Base-by-base conservation (phyloP, 2,329 filamentous ascomycete species). In the Nigrospora sphaerica region DNA sequence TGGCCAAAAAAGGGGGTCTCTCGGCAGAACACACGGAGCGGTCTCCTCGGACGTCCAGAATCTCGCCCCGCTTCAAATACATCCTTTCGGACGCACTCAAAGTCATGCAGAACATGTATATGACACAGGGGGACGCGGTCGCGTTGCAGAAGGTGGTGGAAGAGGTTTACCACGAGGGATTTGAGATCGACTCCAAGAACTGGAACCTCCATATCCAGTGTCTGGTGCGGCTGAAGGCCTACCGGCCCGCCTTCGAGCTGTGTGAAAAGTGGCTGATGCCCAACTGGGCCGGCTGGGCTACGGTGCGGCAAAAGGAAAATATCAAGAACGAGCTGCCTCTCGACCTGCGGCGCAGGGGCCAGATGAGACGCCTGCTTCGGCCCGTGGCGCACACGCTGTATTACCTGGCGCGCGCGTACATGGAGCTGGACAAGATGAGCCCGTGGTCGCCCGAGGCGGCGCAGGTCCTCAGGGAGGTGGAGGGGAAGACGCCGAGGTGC, bases 201-300 rank as follows among this genome's bases (percentile, higher is more conserved):
- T 95, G 89, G 89, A 93, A 95, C 61, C 73, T 78, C 43, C 83
- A 87, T 52, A 75, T 95, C 46, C 80, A 85, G 56, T 66, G 75
- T 43, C 78, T 96, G 28, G 79, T 81, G 19, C 69, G 73, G 13
- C 72, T 81, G 45, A 74, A 76, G 39, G 72, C 76, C 39, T 75
- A 77, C 56, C 66, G 79, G 41, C 73, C 84, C 17, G 90, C 90
- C 34, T 95, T 93, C 65, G 61, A 69, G 18, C 67, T 83, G 44
- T 92, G 87, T 60, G 92, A 97, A 68, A 67, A 73, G 23, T 79
- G 81, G 49, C 81, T 97, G 46, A 95, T 95, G 78, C 75, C 78
- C 1, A 73, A 78, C 32, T 95, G 90, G 78, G 77, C 78, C 12
- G 88, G 89, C 19, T 96, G 90, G 88, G 51, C 57, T 28, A 46